phyloP scores from a whole-genome alignment of 1,139 yeast species.

The Meyerozyma guilliermondii region DNA sequence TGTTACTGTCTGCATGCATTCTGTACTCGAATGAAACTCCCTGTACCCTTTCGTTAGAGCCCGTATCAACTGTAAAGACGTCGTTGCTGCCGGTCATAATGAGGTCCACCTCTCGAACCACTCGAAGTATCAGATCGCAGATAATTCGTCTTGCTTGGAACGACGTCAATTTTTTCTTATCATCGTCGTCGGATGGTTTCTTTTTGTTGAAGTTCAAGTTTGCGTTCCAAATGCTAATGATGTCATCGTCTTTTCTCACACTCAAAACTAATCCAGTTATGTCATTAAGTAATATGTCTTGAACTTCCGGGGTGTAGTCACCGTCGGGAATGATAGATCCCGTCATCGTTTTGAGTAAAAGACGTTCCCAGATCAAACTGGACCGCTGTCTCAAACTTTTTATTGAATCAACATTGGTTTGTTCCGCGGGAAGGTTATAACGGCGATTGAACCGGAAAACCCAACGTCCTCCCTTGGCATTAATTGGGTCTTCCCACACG shows the following conservation, averaged over 20 bases:
- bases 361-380: conserved; percentile 49
- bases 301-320: conserved; percentile 23
- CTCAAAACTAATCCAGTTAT: conserved; percentile 50
- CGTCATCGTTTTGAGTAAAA: conserved; percentile 38
- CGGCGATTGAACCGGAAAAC: conserved; percentile 46
- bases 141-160: conserved; percentile 46
- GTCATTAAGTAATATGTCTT: conserved; percentile 37
- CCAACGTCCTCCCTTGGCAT: conserved; percentile 65
- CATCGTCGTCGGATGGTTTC: conserved; percentile 16
- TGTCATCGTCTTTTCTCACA: conserved; percentile 46
- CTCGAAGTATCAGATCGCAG: conserved; percentile 42
- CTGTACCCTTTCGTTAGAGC: conserved; percentile 36
- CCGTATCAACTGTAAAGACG: conserved; percentile 27
- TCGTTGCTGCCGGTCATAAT: conserved; percentile 31
- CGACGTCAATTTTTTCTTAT: conserved; percentile 29
- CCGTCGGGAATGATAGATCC: conserved; percentile 40
- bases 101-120: conserved; percentile 46
- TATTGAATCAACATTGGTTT: conserved; percentile 12
- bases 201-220: conserved; percentile 30
- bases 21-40: conserved; percentile 46
- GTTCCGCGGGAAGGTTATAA: conserved; percentile 7
- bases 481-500: conserved; percentile 68
- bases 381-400: conserved; percentile 30
- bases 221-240: conserved; percentile 51
- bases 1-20: conserved; percentile 35